Evolutionary conservation across 768 basidiomycete species (phyloP).

Genomic region (Paxillus rubicundulus): DNA sequence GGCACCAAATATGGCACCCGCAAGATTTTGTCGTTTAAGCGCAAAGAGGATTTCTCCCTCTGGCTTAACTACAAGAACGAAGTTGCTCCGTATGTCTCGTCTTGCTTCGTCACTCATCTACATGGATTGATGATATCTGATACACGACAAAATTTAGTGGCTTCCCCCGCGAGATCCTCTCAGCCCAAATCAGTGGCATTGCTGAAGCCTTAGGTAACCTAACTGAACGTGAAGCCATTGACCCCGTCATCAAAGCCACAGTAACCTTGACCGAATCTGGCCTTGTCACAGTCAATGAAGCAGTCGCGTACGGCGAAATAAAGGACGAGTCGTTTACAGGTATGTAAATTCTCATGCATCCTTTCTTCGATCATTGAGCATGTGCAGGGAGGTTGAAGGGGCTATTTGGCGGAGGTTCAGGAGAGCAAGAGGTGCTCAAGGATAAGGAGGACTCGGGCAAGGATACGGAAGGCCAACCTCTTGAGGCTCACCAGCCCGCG

Average conservation of each 20-base stretch:
- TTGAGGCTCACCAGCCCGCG: slow-evolving; percentile 25
- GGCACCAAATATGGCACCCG: slow-evolving; percentile 76
- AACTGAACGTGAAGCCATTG: slow-evolving; percentile 74
- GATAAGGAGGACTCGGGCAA: slow-evolving; percentile 17
- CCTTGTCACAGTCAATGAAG: slow-evolving; percentile 77
- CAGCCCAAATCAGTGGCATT: slow-evolving; percentile 71
- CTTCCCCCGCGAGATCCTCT: slow-evolving; percentile 70
- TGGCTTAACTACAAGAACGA: slow-evolving; percentile 72
- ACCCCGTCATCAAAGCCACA: slow-evolving; percentile 86
- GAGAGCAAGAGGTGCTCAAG: slow-evolving; percentile 32
- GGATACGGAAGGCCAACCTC: slow-evolving; percentile 32
- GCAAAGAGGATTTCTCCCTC: slow-evolving; percentile 79
- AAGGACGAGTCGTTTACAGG: slow-evolving; percentile 79
- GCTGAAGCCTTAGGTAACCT: slow-evolving; percentile 77
- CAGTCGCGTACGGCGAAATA: slow-evolving; percentile 74
- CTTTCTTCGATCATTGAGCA: slow-evolving; percentile 11
- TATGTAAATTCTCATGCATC: slow-evolving; percentile 27
- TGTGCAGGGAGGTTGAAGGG: slow-evolving; percentile 78
- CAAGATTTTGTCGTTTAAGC: slow-evolving; percentile 85
- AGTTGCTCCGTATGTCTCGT: slow-evolving; percentile 53
- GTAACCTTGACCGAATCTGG: slow-evolving; percentile 84
- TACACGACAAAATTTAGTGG: slow-evolving; percentile 40
- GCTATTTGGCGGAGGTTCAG: slow-evolving; percentile 68
- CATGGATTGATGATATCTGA: slow-evolving; percentile 5
- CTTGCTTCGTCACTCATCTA: background rate